Conservation (phyloP, 331 rosid genomes). For the Pyrus hybrid region DNA sequence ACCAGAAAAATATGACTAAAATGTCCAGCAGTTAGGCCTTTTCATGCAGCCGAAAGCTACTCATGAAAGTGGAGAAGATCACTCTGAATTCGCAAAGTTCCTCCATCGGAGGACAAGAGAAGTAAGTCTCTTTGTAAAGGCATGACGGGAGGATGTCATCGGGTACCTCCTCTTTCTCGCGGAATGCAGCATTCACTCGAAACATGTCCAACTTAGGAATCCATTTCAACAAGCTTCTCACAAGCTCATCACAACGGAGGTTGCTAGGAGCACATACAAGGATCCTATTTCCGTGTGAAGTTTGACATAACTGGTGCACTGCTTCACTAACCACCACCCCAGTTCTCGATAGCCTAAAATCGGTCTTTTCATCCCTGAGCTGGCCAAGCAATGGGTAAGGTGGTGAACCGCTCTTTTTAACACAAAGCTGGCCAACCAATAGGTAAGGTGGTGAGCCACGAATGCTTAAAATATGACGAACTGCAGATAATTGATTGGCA, state of each 20-base stretch:
- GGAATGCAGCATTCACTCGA: constrained; percentile 26
- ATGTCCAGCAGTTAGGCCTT: constrained; percentile 28
- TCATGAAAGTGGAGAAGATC: constrained; percentile 27
- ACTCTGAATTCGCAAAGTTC: constrained; percentile 19
- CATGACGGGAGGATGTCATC: constrained; percentile 19
- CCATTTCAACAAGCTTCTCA: constrained; percentile 11
- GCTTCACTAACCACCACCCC: constrained; percentile 17
- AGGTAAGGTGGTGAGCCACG: constrained; percentile 33
- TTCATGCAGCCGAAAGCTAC: constrained; percentile 21
- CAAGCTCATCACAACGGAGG: constrained; percentile 19
- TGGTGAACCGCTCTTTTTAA: background rate
- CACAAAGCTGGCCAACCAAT: constrained; percentile 10
- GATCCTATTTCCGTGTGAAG: constrained; percentile 3
- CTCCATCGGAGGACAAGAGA: constrained; percentile 17
- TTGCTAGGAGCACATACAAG: constrained; percentile 30
- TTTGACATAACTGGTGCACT: constrained; percentile 3
- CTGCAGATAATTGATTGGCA: background rate
- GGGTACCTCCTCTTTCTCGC: constrained; percentile 20
- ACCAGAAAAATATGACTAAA: constrained; percentile 34
- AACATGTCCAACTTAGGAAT: constrained; percentile 24
- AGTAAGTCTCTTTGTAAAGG: constrained; percentile 11
- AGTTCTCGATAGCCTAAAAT: background rate
- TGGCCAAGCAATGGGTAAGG: too few relatives aligned
- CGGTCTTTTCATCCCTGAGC: background rate
- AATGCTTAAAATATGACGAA: constrained; percentile 9